A percentile compares a stretch with the other conserved stretches of the same genome.
phyloP scores from a whole-genome alignment of 129 eudicot species.

The Arctium lappa region DNA sequence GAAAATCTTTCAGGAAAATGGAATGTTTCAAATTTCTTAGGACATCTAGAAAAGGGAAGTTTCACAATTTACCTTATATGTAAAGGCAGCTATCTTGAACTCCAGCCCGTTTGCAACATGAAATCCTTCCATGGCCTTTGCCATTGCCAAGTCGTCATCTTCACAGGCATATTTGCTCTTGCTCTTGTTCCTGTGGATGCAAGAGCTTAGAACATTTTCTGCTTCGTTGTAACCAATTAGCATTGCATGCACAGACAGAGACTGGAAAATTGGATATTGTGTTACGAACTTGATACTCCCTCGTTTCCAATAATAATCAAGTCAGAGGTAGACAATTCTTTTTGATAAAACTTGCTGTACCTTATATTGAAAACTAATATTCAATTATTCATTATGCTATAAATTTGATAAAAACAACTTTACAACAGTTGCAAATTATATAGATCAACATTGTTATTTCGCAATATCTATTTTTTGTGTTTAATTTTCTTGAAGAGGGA shows the following conservation, averaged over 20 bases:
- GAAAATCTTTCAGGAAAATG: conserved; percentile 10
- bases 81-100: conserved; percentile 59
- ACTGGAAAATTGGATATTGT: neutral
- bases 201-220: conserved; percentile 2
- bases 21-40: neutral
- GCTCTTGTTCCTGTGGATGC: conserved; percentile 59
- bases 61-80: conserved; percentile 56
- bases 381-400: neutral
- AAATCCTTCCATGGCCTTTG: conserved; percentile 72
- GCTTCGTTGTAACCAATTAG: neutral
- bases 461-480: neutral
- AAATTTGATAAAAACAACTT: neutral
- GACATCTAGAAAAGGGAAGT: neutral
- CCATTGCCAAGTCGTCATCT: conserved; percentile 40
- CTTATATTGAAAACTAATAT: neutral
- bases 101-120: conserved; percentile 64
- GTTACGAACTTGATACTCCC: neutral
- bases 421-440: neutral
- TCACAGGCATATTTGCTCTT: conserved; percentile 38
- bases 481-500: neutral
- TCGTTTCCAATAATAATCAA: neutral
- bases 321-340: neutral
- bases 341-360: neutral
- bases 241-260: neutral
- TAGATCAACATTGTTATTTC: neutral